Conservation (phyloP, 2,329 filamentous ascomycete species). For the Hymenoscyphus fructigenus region DNA sequence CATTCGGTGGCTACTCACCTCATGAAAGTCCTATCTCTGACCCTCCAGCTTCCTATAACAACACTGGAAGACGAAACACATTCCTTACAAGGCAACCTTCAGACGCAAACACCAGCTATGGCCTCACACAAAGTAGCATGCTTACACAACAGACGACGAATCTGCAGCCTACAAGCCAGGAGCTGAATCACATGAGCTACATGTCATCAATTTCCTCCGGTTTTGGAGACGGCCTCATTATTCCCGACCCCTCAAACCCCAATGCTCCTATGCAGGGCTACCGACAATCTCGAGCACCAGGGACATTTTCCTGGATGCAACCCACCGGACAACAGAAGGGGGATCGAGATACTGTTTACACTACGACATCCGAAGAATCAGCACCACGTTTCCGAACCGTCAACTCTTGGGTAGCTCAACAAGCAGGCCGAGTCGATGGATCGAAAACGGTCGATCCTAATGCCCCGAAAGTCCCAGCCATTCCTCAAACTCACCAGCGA, state of each 20-base stretch:
- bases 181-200: constrained; percentile 37
- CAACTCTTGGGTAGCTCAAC: constrained; percentile 65
- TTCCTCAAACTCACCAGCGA: constrained; percentile 30
- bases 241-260: constrained; percentile 35
- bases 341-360: constrained; percentile 36
- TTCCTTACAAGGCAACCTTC: constrained; percentile 16
- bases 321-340: constrained; percentile 19
- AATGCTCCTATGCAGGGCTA: constrained; percentile 22
- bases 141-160: constrained; percentile 24
- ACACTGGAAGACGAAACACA: constrained; percentile 10
- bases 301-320: constrained; percentile 35
- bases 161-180: constrained; percentile 27
- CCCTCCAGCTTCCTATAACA: constrained; percentile 19
- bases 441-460: constrained; percentile 40
- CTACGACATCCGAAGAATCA: constrained; percentile 33
- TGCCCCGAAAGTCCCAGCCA: constrained; percentile 32
- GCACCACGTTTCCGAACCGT: constrained; percentile 57
- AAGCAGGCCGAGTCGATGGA: constrained; percentile 53
- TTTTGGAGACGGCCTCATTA: constrained; percentile 61
- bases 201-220: constrained; percentile 63
- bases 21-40: constrained; percentile 14
- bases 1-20: constrained; percentile 19
- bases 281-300: constrained; percentile 24
- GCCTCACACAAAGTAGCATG: constrained; percentile 19
- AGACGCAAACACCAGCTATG: constrained; percentile 10